These are phyloP conservation scores for Postia placenta DNA, from an alignment of 768 basidiomycete species.

Conservation along the genomic window DNA sequence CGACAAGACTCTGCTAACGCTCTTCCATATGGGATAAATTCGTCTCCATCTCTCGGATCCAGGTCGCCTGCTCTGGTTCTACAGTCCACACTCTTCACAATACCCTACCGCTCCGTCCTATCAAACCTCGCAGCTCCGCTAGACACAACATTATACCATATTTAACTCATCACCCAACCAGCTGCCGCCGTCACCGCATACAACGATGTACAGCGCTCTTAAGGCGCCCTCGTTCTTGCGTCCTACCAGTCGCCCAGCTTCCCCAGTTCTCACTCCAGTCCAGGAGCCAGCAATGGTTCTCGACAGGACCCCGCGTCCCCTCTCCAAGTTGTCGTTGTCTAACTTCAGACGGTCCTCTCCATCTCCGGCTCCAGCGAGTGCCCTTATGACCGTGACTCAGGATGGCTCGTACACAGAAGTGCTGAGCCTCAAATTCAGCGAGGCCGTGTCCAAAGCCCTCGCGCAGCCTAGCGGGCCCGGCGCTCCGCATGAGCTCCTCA, in stretches of 20 bases:
- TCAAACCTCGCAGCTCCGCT: conserved; percentile 8
- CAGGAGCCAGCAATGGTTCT: conserved; percentile 30
- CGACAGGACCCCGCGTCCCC: conserved; percentile 46
- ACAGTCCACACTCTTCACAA: conserved; percentile 24
- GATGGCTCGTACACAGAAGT: conserved; percentile 79
- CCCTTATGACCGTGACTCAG: conserved; percentile 43
- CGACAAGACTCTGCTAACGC: conserved; percentile 18
- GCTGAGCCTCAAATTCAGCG: conserved; percentile 70
- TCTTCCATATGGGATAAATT: conserved; percentile 35
- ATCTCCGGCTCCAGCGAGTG: conserved; percentile 30
- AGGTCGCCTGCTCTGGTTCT: conserved; percentile 34
- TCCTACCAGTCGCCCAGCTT: conserved; percentile 55
- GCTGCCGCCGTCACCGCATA: conserved; percentile 15
- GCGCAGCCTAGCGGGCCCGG: conserved; percentile 56
- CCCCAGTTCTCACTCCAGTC: conserved; percentile 43
- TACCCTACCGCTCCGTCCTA: conserved; percentile 11
- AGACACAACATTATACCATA: conserved; percentile 9
- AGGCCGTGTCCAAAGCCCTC: conserved; percentile 74
- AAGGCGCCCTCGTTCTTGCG: conserved; percentile 65
- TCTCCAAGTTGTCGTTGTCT: conserved; percentile 53
- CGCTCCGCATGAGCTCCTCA: conserved; percentile 44
- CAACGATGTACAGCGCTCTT: conserved; percentile 53
- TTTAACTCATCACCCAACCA: conserved; percentile 13
- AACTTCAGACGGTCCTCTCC: conserved; percentile 54
- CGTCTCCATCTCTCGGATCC: conserved; percentile 27